Percentiles rank a stretch among this genome's conserved stretches.
These are phyloP conservation scores for Venturia effusa DNA, from an alignment of 2,329 filamentous ascomycete genomes.

Conservation along the genomic window DNA sequence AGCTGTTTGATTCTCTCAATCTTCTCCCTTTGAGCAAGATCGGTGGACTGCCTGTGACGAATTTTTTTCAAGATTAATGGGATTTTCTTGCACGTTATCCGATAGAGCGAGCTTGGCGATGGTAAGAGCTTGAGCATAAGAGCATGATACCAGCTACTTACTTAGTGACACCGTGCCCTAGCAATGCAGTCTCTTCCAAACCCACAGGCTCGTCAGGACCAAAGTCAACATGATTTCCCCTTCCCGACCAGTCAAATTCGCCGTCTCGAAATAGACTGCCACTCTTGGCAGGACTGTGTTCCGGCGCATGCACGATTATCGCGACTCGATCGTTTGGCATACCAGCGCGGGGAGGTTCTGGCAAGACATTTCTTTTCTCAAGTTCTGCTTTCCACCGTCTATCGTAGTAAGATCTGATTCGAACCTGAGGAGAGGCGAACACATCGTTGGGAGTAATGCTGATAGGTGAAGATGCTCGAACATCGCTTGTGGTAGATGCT, in stretches of 20 bases:
- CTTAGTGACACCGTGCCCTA: background rate
- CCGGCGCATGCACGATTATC: background rate
- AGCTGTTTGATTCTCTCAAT: constrained; percentile 3
- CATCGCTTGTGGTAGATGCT: background rate
- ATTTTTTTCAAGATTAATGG: constrained; percentile 13
- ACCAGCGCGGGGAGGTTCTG: background rate
- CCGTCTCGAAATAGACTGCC: background rate
- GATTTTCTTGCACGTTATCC: background rate
- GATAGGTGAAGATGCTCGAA: background rate
- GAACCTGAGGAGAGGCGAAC: background rate
- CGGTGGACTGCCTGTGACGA: background rate
- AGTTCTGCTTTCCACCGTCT: background rate
- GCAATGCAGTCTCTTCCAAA: background rate
- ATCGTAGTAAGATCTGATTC: background rate
- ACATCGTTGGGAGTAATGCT: background rate
- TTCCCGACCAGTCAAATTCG: background rate
- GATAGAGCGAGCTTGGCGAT: background rate
- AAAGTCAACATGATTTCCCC: constrained; percentile 1
- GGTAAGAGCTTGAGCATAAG: background rate
- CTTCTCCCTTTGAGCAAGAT: background rate
- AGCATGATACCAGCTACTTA: background rate
- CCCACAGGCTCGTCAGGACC: background rate
- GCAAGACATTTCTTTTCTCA: background rate
- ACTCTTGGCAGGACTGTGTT: background rate
- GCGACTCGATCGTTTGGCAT: background rate